These are phyloP conservation scores for Mycena galopus DNA, from an alignment of 768 basidiomycete species.

Conservation along the genomic window DNA sequence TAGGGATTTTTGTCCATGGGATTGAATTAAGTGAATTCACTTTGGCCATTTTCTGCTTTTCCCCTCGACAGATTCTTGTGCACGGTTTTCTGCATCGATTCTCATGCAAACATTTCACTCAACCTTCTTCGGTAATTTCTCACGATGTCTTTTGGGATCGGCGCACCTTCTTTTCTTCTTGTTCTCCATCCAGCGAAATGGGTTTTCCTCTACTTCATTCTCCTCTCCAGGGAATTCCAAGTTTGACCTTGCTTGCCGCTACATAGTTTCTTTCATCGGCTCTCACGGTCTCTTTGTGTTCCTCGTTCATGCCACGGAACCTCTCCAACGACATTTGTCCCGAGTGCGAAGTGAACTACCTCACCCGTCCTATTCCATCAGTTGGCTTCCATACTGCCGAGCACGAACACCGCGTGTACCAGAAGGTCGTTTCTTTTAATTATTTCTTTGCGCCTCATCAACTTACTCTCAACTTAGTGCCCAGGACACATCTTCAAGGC, in stretches of 20 bases:
- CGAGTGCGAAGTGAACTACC: background rate
- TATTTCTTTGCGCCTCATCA: background rate
- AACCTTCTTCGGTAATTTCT: background rate
- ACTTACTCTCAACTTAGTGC: background rate
- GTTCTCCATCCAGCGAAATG: background rate
- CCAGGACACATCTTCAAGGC: background rate
- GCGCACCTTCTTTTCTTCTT: background rate
- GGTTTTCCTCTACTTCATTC: background rate
- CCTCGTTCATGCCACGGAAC: background rate
- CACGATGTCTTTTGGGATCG: background rate
- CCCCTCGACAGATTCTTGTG: too few species aligned
- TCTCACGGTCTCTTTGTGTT: background rate
- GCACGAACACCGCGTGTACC: background rate
- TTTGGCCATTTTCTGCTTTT: too few species aligned
- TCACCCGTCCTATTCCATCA: background rate
- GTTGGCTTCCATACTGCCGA: background rate
- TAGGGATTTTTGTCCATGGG: too few species aligned
- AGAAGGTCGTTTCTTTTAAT: background rate
- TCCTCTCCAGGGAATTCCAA: background rate
- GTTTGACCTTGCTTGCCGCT: constrained; percentile 4
- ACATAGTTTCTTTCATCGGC: background rate
- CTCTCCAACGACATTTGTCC: background rate
- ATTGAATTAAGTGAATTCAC: too few species aligned
- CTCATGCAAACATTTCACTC: background rate
- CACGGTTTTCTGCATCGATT: too few species aligned